Base-by-base conservation (phyloP, 805 yeast genomes). In the Grigorovia jiainica region DNA sequence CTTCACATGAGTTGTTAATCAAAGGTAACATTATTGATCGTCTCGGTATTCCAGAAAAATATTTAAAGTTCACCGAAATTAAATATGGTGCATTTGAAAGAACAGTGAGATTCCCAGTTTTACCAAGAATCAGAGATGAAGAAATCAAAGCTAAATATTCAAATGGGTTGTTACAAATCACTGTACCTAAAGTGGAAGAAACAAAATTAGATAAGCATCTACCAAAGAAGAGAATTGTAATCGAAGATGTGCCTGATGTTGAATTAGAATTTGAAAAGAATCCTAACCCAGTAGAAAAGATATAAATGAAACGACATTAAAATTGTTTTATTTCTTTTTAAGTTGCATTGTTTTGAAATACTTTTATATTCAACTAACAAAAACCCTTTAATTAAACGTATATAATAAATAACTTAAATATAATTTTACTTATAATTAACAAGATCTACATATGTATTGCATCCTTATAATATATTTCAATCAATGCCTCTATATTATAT, bases 11-110 rank as follows among this genome's bases (percentile, higher is more conserved):
- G 46, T 49, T 78, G 44, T 63, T 72, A 15, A 61, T 78, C 30
- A 72, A 70, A 45, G 83, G 82, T 27, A 66, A 64, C 6, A 60
- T 65, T n/a, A 63, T 62, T 19, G 67, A 68, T 42, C 62, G 58
- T 38, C 57, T 63, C 19, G 64, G 66, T 4, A 57, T 66, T n/a
- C 65, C 64, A 17, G 64, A 64, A 21, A 54, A 65, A 41, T 54
- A 58, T 39, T 44, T 73, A 40, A 72, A 70, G 46, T 66, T 73
- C 18, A 64, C 74, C 19, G 83, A 78, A 58, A 66, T 77, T 43
- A 69, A 73, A 53, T 67, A 73, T 31, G 83, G 82, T 11, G 65
- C 71, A 1, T 72, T 78, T 52, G 78, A 75, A 54, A 71, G 83
- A 62, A 66, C 73, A 29, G 57, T 78, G 40, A 75, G 72, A 47